phyloP scores from a whole-genome alignment of 2,329 filamentous ascomycete genomes.

The Diplodia scrobiculata region DNA sequence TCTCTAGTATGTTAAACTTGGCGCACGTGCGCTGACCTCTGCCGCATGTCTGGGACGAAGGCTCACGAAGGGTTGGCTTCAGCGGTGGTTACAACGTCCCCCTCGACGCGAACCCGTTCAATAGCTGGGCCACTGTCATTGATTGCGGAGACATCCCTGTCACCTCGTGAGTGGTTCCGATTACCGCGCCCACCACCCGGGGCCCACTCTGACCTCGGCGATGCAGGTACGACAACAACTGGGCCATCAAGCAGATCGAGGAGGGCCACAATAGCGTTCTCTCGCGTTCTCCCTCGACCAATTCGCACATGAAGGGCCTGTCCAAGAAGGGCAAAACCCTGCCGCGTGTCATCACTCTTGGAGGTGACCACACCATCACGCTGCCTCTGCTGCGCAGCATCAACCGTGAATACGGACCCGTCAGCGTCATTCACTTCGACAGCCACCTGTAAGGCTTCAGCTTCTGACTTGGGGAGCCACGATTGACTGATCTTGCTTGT shows the following conservation, averaged over 20 bases:
- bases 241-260: slow-evolving; percentile 80
- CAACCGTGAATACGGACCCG: slow-evolving; percentile 67
- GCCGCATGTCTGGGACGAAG: slow-evolving; percentile 37
- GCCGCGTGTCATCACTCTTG: slow-evolving; percentile 75
- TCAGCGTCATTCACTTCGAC: slow-evolving; percentile 66
- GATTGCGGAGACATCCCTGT: slow-evolving; percentile 86
- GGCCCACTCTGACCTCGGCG: not conserved
- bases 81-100: slow-evolving; percentile 88
- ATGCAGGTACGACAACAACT: slow-evolving; percentile 75
- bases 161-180: slow-evolving; percentile 65
- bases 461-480: not conserved
- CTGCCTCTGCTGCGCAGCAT: slow-evolving; percentile 59
- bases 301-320: slow-evolving; percentile 66
- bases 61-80: slow-evolving; percentile 55
- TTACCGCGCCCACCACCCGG: not conserved
- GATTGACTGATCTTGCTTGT: not conserved
- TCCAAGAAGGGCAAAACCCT: slow-evolving; percentile 74
- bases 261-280: slow-evolving; percentile 78
- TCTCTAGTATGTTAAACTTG: slow-evolving; percentile 68
- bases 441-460: slow-evolving; percentile 54
- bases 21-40: slow-evolving; percentile 19
- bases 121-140: slow-evolving; percentile 75
- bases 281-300: slow-evolving; percentile 68
- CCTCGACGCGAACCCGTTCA: slow-evolving; percentile 76
- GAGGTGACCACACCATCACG: slow-evolving; percentile 65